phyloP scores from a whole-genome alignment of 345 rosid genomes.

The Cochlearia excelsa region DNA sequence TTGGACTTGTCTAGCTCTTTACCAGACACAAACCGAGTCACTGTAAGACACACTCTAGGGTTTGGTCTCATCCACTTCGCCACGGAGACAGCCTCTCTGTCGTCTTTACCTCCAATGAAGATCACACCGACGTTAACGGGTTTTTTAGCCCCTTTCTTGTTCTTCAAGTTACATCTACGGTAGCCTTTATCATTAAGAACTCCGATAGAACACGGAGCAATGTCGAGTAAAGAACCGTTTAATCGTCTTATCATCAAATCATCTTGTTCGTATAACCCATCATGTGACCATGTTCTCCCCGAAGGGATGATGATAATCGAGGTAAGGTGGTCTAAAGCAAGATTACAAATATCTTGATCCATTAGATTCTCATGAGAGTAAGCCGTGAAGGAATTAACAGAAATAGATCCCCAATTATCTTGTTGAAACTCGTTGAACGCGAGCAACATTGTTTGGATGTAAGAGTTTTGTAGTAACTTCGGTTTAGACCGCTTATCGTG shows the following conservation, averaged over 20 bases:
- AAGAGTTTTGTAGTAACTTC: slow-evolving; percentile 21
- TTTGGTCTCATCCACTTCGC: slow-evolving; percentile 48
- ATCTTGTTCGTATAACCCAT: slow-evolving; percentile 37
- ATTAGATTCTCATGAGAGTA: slow-evolving; percentile 43
- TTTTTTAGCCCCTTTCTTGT: neutral
- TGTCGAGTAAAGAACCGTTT: slow-evolving; percentile 28
- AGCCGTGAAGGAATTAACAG: slow-evolving; percentile 37
- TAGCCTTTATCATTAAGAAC: slow-evolving; percentile 30
- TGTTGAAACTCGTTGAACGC: slow-evolving; percentile 39
- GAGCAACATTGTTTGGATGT: slow-evolving; percentile 36
- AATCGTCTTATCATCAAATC: slow-evolving; percentile 27
- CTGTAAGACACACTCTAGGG: slow-evolving; percentile 31
- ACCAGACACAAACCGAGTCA: slow-evolving; percentile 29
- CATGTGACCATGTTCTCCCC: slow-evolving; percentile 43
- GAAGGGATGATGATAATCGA: slow-evolving; percentile 49
- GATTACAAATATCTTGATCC: slow-evolving; percentile 52
- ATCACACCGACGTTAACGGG: slow-evolving; percentile 33
- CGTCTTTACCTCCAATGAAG: slow-evolving; percentile 65
- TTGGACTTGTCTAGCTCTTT: neutral
- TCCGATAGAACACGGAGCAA: slow-evolving; percentile 33
- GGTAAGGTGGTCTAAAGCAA: slow-evolving; percentile 43
- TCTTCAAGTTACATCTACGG: neutral
- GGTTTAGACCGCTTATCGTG: slow-evolving; percentile 38
- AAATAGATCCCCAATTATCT: slow-evolving; percentile 21
- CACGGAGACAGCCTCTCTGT: slow-evolving; percentile 50